phyloP scores from a whole-genome alignment of 768 basidiomycete genomes.

The Postia placenta region DNA sequence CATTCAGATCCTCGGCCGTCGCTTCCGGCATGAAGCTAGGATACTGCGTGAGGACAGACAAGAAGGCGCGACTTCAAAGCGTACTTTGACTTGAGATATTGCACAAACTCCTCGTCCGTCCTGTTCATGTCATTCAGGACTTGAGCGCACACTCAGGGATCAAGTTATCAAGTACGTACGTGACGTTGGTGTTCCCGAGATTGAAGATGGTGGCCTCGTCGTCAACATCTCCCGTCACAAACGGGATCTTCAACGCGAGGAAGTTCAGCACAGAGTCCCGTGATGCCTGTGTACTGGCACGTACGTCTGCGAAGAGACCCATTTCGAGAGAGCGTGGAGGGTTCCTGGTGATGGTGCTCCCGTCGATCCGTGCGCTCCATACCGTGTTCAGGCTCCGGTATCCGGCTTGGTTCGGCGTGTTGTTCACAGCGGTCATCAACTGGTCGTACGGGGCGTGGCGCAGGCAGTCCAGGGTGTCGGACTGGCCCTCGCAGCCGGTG shows the following conservation, averaged over 20 bases:
- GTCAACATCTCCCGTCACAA: neutral
- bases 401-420: constrained; percentile 24
- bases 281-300: neutral
- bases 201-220: constrained; percentile 5
- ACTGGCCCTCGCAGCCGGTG: constrained; percentile 28
- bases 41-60: neutral
- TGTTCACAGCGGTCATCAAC: constrained; percentile 27
- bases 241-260: neutral
- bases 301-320: neutral
- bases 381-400: neutral
- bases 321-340: neutral
- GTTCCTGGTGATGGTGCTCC: neutral
- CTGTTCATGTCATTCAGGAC: neutral
- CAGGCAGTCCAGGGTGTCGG: constrained; percentile 40
- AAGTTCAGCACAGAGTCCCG: neutral
- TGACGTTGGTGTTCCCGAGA: neutral
- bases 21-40: neutral
- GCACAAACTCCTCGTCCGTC: neutral
- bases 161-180: neutral
- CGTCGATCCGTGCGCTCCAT: constrained; percentile 2
- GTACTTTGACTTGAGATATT: neutral
- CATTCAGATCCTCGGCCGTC: neutral
- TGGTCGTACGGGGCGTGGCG: constrained; percentile 27
- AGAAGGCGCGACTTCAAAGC: neutral
- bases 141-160: neutral